Conservation (phyloP, 1,139 yeast genomes). For the Geotrichum carabidarum region DNA sequence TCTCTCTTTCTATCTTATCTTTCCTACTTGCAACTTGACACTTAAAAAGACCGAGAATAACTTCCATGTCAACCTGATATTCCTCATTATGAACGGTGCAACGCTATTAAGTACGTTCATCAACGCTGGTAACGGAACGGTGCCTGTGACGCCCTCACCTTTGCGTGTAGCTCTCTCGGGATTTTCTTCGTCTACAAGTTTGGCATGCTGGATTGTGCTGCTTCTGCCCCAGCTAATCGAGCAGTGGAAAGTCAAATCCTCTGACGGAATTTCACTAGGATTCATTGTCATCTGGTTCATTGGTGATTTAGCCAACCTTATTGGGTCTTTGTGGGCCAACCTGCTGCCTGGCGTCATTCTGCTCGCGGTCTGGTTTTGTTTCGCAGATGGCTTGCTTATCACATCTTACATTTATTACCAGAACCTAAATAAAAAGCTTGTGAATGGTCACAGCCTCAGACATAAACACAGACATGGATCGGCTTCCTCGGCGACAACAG, state of each 20-base stretch:
- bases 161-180: slow-evolving; percentile 50
- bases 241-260: slow-evolving; percentile 73
- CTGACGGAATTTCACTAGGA: slow-evolving; percentile 72
- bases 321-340: slow-evolving; percentile 68
- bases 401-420: slow-evolving; percentile 53
- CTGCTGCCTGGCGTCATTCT: slow-evolving; percentile 65
- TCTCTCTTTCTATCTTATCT: background rate
- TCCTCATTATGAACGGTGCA: background rate
- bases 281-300: slow-evolving; percentile 67
- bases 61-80: no score
- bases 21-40: background rate
- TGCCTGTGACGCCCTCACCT: slow-evolving; percentile 24
- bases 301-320: slow-evolving; percentile 65
- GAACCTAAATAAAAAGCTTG: slow-evolving; percentile 14
- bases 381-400: slow-evolving; percentile 62
- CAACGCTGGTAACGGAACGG: background rate
- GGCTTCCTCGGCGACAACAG: background rate
- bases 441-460: slow-evolving; percentile 10
- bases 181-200: slow-evolving; percentile 54
- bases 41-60: background rate
- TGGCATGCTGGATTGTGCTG: slow-evolving; percentile 74
- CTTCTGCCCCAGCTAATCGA: slow-evolving; percentile 75
- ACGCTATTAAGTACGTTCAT: background rate
- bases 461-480: slow-evolving; percentile 5
- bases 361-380: slow-evolving; percentile 69